Evolutionary conservation across 257 asterid species (phyloP).

Genomic region (Nicotiana tabacum): DNA sequence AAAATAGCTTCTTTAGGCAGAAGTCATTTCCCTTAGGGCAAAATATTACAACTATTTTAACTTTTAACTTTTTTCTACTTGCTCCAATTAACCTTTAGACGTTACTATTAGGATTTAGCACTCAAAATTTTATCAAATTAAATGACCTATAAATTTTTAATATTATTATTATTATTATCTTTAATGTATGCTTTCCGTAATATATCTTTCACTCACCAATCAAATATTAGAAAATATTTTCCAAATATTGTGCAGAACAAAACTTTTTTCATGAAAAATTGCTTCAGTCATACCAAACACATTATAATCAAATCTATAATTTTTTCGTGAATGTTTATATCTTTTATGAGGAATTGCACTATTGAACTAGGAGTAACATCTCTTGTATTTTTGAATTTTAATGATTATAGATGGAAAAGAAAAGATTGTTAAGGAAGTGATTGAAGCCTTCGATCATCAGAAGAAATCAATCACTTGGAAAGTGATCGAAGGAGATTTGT

Average conservation of each 20-base stretch:
- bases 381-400: too few relatives aligned
- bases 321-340: neutral
- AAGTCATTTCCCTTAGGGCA: neutral
- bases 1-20: neutral
- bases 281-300: too few relatives aligned
- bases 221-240: too few relatives aligned
- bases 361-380: too few relatives aligned
- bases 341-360: too few relatives aligned
- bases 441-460: neutral
- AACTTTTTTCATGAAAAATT: too few relatives aligned
- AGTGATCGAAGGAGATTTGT: neutral
- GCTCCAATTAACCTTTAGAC: neutral
- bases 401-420: too few relatives aligned
- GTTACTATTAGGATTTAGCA: too few relatives aligned
- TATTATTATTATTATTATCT: neutral
- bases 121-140: neutral
- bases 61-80: neutral
- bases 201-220: neutral
- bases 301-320: neutral
- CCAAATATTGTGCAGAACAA: too few relatives aligned
- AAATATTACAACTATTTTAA: too few relatives aligned
- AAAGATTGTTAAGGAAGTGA: too few relatives aligned
- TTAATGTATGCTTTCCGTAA: too few relatives aligned
- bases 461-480: constrained; percentile 7
- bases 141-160: neutral